phyloP scores from a whole-genome alignment of 768 basidiomycete genomes.

The Flagelloscypha sp. region DNA sequence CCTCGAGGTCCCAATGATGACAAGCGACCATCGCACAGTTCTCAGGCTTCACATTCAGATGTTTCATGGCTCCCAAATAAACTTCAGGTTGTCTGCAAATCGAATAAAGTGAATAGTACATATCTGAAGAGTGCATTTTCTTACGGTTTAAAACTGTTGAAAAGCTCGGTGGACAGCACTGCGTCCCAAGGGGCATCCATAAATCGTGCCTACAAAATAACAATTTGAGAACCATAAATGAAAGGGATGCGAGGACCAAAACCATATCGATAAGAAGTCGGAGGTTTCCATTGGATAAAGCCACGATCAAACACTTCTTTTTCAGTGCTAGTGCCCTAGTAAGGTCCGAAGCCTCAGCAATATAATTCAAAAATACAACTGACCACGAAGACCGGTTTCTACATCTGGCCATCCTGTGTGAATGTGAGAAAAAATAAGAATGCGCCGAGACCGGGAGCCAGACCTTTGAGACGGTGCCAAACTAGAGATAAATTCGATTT shows the following conservation, averaged over 20 bases:
- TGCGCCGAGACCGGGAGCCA: too few species aligned
- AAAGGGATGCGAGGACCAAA: not conserved
- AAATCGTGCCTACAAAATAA: constrained; percentile 41
- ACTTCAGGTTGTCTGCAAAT: constrained; percentile 37
- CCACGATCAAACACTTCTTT: constrained; percentile 39
- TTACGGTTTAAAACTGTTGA: constrained; percentile 59
- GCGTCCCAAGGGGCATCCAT: constrained; percentile 58
- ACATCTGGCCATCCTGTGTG: constrained; percentile 52
- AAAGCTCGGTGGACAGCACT: constrained; percentile 52
- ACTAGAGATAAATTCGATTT: constrained; percentile 36
- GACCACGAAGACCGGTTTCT: constrained; percentile 35
- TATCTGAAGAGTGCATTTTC: constrained; percentile 12
- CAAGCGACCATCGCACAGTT: constrained; percentile 59
- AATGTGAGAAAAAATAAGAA: not conserved
- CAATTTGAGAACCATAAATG: not conserved
- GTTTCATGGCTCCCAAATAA: constrained; percentile 40
- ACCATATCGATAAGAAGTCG: constrained; percentile 57
- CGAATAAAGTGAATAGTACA: not conserved
- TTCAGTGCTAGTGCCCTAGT: too few species aligned
- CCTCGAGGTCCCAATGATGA: constrained; percentile 49
- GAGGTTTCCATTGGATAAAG: constrained; percentile 60
- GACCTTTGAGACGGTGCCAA: constrained; percentile 58
- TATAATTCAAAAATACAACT: too few species aligned
- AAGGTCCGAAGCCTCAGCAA: too few species aligned
- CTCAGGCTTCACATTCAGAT: constrained; percentile 40